Evolutionary conservation across 768 basidiomycete species (phyloP), one percentile per base, ranked within the genome.

Genomic region (Trametes punicea): DNA sequence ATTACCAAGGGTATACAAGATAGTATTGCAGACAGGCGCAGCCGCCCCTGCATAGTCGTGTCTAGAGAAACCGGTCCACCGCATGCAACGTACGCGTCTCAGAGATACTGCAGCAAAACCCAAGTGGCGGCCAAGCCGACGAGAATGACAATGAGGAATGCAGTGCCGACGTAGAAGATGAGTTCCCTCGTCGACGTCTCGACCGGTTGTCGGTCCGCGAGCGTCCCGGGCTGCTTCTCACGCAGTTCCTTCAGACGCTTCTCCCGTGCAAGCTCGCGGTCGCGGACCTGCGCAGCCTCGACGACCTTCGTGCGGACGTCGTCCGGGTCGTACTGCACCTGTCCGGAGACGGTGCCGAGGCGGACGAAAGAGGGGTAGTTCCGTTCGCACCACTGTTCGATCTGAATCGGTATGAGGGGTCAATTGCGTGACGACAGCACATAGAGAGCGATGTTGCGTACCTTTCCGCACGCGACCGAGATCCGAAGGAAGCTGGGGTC

Each of bases 361-460:
- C 70, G 69, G 40, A 99, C 81, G 76, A 96, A 97, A 2, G 93
- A 91, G 2, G 96, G 96, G 74, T 91, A 99, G 70, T 95, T 79
- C 63, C 86, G 88, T 71, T 98, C 96, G 55, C 76, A 84, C 96
- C 96, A 98, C 72, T 86, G 83, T 64, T 98, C 95, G 69, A 98
- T 91, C 92, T 87, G 64, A 18, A 46, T 6, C 26, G 15, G 42
- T 2, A 23, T 47, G 20, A 47, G 59, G 62, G 33, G 44, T 46
- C 40, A 38, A 13, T 21, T 4, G 23, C 15, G 38, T 25, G 31
- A 46, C 38, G 33, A 18, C 21, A 20, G 25, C 31, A 9, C 29
- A 5, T 29, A 16, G 34, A 26, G 44, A 63, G 57, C 38, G 4
- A 29, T 16, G 33, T 15, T 15, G 73, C 76, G 55, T 65, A 90